These are phyloP conservation scores for Symbiodinium natans DNA, from an alignment of 73 alveolate genomes.

Conservation along the genomic window DNA sequence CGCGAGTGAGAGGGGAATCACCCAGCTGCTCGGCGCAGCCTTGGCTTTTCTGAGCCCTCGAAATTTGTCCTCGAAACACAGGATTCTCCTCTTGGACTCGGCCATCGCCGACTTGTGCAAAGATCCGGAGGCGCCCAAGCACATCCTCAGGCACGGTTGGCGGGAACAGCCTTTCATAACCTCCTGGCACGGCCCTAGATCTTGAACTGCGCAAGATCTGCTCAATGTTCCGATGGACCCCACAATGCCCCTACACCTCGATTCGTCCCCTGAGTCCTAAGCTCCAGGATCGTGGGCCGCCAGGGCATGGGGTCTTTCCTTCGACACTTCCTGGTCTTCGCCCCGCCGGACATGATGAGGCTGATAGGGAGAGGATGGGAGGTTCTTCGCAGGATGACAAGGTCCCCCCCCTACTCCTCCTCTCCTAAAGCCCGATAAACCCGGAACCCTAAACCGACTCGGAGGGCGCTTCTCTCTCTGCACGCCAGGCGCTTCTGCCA, in stretches of 20 bases:
- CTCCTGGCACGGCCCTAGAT: too few species aligned
- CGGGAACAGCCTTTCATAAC: too few species aligned
- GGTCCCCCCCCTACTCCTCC: too few species aligned
- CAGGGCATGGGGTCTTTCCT: conserved; percentile 88
- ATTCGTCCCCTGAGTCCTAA: not conserved
- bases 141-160: not conserved
- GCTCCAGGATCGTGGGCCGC: conserved; percentile 48
- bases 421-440: too few species aligned
- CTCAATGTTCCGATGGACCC: too few species aligned
- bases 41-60: not conserved
- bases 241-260: not conserved
- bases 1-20: not conserved
- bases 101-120: conserved; percentile 60
- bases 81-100: conserved; percentile 32
- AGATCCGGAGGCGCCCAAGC: not conserved
- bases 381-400: not conserved
- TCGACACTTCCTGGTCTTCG: conserved; percentile 78
- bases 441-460: too few species aligned
- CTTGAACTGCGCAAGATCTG: too few species aligned
- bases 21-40: not conserved
- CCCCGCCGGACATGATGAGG: conserved; percentile 60
- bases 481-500: conserved; percentile 45
- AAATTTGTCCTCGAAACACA: not conserved
- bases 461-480: too few species aligned
- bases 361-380: too few species aligned